Conservation (phyloP, 1,284 basidiomycete genomes). For the Sanghuangporus weigelae region DNA sequence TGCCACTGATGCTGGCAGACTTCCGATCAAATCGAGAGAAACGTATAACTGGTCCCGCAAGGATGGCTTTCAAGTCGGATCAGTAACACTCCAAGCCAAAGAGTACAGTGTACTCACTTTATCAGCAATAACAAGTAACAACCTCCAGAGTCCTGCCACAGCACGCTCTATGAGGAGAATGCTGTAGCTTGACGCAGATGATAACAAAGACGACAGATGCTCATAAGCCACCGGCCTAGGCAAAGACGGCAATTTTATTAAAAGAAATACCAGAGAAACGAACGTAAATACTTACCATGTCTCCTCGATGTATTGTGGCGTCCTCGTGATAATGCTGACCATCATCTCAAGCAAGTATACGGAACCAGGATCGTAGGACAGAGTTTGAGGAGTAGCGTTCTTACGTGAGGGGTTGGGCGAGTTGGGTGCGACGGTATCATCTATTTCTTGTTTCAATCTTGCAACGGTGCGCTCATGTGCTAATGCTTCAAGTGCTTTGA, state of each 20-base stretch:
- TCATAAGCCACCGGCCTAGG: conserved; percentile 88
- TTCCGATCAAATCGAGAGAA: conserved; percentile 85
- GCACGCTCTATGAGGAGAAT: conserved; percentile 93
- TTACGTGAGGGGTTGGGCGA: conserved; percentile 32
- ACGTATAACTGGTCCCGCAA: conserved; percentile 91
- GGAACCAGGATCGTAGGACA: conserved; percentile 92
- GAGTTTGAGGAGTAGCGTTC: conserved; percentile 32
- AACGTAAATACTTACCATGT: conserved; percentile 59
- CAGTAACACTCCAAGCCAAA: conserved; percentile 1
- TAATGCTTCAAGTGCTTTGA: conserved; percentile 84
- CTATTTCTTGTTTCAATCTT: conserved; percentile 60
- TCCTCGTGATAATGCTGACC: conserved; percentile 80
- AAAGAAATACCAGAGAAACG: not conserved
- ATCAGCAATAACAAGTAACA: conserved; percentile 76
- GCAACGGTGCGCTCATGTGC: conserved; percentile 84
- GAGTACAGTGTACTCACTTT: conserved; percentile 44
- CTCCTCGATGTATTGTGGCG: conserved; percentile 75
- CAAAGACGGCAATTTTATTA: not conserved
- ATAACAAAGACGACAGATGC: conserved; percentile 79
- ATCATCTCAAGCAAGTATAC: conserved; percentile 93
- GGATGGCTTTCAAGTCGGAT: conserved; percentile 42
- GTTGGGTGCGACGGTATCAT: conserved; percentile 40
- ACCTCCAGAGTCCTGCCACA: conserved; percentile 80
- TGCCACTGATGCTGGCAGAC: conserved; percentile 73
- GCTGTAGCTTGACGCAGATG: conserved; percentile 77